Conservation (phyloP, 2,329 filamentous ascomycete species). For the Fusarium camptoceras region DNA sequence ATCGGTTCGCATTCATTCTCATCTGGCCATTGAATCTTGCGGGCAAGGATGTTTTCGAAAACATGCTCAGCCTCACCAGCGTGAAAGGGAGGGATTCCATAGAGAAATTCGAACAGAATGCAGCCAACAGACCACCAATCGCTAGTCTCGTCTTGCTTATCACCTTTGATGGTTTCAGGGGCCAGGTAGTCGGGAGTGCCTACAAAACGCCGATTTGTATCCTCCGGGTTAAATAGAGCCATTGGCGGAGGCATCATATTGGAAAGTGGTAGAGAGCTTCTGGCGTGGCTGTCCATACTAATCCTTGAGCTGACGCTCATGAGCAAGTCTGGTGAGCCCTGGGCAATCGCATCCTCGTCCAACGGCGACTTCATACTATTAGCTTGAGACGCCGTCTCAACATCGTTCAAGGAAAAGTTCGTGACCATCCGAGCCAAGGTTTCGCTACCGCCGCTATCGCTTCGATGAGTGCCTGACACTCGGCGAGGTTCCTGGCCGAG, state of each 20-base stretch:
- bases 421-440: constrained; percentile 84
- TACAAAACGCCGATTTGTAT: constrained; percentile 92
- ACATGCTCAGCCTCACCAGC: constrained; percentile 90
- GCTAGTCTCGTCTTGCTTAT: constrained; percentile 96
- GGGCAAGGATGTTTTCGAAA: constrained; percentile 93
- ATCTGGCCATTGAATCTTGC: constrained; percentile 92
- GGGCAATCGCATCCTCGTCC: constrained; percentile 81
- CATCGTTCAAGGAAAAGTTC: constrained; percentile 79
- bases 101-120: constrained; percentile 96
- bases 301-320: constrained; percentile 52
- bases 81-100: constrained; percentile 93
- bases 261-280: constrained; percentile 58
- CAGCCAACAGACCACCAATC: constrained; percentile 99
- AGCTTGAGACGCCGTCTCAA: constrained; percentile 55
- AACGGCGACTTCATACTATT: constrained; percentile 69
- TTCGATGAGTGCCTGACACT: constrained; percentile 80
- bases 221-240: constrained; percentile 95
- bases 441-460: constrained; percentile 93
- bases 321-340: constrained; percentile 81
- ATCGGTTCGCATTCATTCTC: constrained; percentile 78
- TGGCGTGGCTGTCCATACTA: constrained; percentile 51
- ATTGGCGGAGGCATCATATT: constrained; percentile 89
- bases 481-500: constrained; percentile 75
- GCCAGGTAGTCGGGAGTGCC: constrained; percentile 97
- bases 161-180: constrained; percentile 94